phyloP scores from a whole-genome alignment of 2,329 filamentous ascomycete species.

The Elsinoe batatas region DNA sequence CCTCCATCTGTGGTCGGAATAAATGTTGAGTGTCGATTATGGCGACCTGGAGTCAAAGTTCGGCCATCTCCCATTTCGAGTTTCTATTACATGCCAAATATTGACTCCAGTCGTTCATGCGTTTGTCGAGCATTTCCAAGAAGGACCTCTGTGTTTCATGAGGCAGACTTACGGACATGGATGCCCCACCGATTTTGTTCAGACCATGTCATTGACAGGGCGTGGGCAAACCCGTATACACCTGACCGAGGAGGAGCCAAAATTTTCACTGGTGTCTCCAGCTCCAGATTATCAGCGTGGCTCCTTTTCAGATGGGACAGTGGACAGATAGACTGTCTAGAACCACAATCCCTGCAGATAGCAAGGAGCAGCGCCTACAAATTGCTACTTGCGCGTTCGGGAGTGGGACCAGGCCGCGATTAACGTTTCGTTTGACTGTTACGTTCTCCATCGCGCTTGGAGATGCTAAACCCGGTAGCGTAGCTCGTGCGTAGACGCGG shows the following conservation, averaged over 20 bases:
- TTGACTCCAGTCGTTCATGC: slow-evolving; percentile 4
- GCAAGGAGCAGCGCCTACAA: too few species aligned
- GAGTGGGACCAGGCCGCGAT: too few species aligned
- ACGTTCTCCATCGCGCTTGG: too few species aligned
- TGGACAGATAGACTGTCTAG: too few species aligned
- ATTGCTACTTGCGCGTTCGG: too few species aligned
- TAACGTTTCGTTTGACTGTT: too few species aligned
- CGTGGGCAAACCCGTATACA: background rate
- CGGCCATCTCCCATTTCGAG: background rate
- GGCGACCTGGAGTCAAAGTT: background rate
- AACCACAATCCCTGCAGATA: too few species aligned
- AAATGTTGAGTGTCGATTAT: background rate
- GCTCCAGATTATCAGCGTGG: background rate
- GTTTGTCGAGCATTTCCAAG: background rate
- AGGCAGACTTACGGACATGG: background rate
- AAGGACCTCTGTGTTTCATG: background rate
- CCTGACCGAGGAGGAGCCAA: background rate
- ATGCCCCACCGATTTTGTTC: background rate
- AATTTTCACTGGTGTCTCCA: background rate
- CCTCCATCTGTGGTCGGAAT: background rate
- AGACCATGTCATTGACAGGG: slow-evolving; percentile 2
- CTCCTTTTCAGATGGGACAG: too few species aligned
- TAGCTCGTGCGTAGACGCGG: too few species aligned
- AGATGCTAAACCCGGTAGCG: too few species aligned
- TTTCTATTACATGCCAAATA: slow-evolving; percentile 1